Percentiles rank a stretch among this genome's conserved stretches.
These are phyloP conservation scores for Mycosarcoma maydis DNA, from an alignment of 1,284 basidiomycete species.

Conservation along the genomic window DNA sequence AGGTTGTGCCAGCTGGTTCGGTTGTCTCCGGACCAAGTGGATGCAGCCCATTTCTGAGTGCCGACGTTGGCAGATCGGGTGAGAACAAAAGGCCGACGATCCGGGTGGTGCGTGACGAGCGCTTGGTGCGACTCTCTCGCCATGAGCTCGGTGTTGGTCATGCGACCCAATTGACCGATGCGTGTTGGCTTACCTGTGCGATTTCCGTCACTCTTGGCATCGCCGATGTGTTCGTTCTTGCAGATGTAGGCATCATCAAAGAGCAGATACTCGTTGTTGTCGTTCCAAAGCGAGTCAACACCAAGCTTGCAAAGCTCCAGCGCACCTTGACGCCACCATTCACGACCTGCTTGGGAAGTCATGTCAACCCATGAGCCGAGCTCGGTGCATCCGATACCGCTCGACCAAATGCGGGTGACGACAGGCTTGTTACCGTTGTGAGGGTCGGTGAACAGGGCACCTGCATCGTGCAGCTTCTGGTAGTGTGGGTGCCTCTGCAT, in stretches of 20 bases:
- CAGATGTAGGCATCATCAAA: constrained; percentile 67
- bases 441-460: constrained; percentile 67
- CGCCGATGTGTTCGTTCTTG: constrained; percentile 46
- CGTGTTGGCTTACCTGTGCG: constrained; percentile 28
- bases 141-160: constrained; percentile 68
- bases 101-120: constrained; percentile 59
- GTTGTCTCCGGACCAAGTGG: constrained; percentile 70
- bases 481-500: constrained; percentile 65
- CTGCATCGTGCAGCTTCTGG: constrained; percentile 60
- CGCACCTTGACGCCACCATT: constrained; percentile 69
- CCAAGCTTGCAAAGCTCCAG: constrained; percentile 67
- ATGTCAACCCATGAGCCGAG: constrained; percentile 69
- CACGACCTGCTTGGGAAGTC: constrained; percentile 65
- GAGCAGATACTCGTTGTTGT: constrained; percentile 69
- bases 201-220: constrained; percentile 32
- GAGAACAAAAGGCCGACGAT: constrained; percentile 68
- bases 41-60: constrained; percentile 68
- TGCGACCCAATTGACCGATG: constrained; percentile 68
- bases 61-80: constrained; percentile 69
- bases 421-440: constrained; percentile 60
- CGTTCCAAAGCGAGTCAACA: constrained; percentile 69
- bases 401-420: constrained; percentile 68
- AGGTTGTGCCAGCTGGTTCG: constrained; percentile 68
- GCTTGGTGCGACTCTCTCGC: constrained; percentile 67
- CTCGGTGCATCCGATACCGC: constrained; percentile 67